A percentile compares a stretch with the other conserved stretches of the same genome.
phyloP scores from a whole-genome alignment of 106 monocot genomes.

The Dendrobium huoshanense region DNA sequence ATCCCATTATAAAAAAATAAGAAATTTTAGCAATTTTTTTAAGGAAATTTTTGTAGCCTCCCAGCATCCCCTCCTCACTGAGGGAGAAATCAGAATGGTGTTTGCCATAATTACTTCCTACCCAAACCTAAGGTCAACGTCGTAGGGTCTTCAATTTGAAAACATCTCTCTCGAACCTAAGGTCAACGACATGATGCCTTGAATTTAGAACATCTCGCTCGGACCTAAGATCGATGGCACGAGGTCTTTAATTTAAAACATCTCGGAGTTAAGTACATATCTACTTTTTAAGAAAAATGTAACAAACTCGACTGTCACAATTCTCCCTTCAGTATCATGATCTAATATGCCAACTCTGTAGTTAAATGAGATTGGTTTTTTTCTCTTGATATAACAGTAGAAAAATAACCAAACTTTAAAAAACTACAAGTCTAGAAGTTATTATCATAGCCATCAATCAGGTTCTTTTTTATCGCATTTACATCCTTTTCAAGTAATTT shows the following conservation, averaged over 20 bases:
- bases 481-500: constrained; percentile 98
- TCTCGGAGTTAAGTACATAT: constrained; percentile 84
- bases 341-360: constrained; percentile 68
- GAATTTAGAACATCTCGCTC: no score
- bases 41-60: no score
- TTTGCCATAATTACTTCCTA: no score
- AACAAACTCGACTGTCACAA: constrained; percentile 64
- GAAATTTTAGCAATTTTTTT: no score
- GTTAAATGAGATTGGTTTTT: constrained; percentile 82
- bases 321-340: constrained; percentile 64
- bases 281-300: constrained; percentile 41
- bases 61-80: no score
- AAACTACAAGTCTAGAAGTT: constrained; percentile 92
- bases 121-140: no score
- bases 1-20: no score
- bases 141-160: no score
- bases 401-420: constrained; percentile 90
- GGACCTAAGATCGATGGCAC: no score
- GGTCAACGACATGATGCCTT: no score
- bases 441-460: constrained; percentile 87
- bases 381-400: constrained; percentile 90
- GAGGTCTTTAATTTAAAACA: constrained; percentile 14
- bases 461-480: constrained; percentile 45
- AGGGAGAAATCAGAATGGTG: no score
- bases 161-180: no score